phyloP scores from a whole-genome alignment of 2,329 filamentous ascomycete species.

The Venturia oleaginea region DNA sequence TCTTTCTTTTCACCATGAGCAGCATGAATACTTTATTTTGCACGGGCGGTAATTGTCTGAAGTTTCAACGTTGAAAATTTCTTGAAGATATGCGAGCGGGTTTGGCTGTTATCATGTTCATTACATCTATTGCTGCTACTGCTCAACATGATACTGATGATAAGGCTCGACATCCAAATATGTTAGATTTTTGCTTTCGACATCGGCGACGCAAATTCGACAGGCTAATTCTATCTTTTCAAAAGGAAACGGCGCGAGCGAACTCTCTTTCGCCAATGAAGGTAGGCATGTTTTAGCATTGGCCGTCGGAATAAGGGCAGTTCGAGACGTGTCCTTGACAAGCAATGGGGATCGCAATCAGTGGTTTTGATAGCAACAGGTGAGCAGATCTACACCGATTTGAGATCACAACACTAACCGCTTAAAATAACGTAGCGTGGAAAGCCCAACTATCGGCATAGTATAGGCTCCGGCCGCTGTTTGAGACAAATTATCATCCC shows the following conservation, averaged over 20 bases:
- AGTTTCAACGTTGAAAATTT: not conserved
- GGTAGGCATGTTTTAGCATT: not conserved
- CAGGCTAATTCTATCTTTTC: constrained; percentile 3
- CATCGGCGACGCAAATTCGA: constrained; percentile 2
- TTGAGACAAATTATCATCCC: constrained; percentile 1
- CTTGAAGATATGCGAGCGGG: not conserved
- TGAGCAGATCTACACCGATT: not conserved
- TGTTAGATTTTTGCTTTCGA: constrained; percentile 9
- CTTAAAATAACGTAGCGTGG: not conserved
- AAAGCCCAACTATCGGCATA: constrained; percentile 1
- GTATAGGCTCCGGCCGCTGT: constrained; percentile 12
- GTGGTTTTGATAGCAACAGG: constrained; percentile 12
- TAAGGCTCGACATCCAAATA: not conserved
- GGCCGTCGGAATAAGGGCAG: constrained; percentile 8
- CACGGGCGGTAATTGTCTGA: not conserved
- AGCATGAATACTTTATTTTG: not conserved
- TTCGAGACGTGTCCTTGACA: constrained; percentile 9
- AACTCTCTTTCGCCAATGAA: constrained; percentile 4
- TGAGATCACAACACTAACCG: too few species aligned
- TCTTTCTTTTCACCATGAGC: not conserved
- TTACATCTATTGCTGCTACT: not conserved
- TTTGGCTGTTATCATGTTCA: not conserved
- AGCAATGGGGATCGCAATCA: constrained; percentile 1
- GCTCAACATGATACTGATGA: not conserved
- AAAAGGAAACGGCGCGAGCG: constrained; percentile 10